These are phyloP conservation scores for Mortierella polycephala DNA, from an alignment of 371 early-diverging fungal species.

Conservation along the genomic window DNA sequence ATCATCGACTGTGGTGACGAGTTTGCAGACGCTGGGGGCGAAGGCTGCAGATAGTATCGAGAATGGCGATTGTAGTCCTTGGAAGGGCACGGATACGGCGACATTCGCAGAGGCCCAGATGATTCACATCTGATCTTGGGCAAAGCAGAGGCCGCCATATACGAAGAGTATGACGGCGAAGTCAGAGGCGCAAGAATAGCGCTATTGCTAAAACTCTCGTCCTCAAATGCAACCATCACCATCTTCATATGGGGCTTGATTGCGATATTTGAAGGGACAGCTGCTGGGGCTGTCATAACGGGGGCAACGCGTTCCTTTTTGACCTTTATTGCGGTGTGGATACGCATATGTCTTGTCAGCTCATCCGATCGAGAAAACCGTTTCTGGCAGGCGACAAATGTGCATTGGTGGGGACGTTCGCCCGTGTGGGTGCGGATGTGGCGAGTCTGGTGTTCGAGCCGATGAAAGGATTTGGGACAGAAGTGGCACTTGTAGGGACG, in stretches of 20 bases:
- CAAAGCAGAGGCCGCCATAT: background rate
- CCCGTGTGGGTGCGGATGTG: constrained; percentile 94
- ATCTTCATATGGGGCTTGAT: constrained; percentile 40
- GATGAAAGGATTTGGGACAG: constrained; percentile 72
- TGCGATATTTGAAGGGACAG: constrained; percentile 14
- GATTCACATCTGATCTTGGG: background rate
- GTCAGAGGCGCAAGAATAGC: background rate
- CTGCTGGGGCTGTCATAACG: background rate
- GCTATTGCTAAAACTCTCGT: constrained; percentile 6
- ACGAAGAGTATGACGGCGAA: constrained; percentile 30
- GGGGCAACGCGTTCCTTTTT: constrained; percentile 12
- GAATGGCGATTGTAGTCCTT: background rate
- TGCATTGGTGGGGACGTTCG: constrained; percentile 89
- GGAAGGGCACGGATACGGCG: constrained; percentile 23
- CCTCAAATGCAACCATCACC: constrained; percentile 12
- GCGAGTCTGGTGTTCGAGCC: constrained; percentile 84
- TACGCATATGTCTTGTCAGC: constrained; percentile 84
- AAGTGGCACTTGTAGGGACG: constrained; percentile 74
- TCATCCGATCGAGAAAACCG: constrained; percentile 92
- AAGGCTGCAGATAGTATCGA: constrained; percentile 8
- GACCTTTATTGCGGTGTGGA: constrained; percentile 61
- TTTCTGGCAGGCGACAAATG: constrained; percentile 80
- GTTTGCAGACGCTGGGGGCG: constrained; percentile 30
- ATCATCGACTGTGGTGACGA: constrained; percentile 41
- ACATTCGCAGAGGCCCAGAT: constrained; percentile 6